Conservation (phyloP, 345 rosid species). For the Eucalyptus albens region DNA sequence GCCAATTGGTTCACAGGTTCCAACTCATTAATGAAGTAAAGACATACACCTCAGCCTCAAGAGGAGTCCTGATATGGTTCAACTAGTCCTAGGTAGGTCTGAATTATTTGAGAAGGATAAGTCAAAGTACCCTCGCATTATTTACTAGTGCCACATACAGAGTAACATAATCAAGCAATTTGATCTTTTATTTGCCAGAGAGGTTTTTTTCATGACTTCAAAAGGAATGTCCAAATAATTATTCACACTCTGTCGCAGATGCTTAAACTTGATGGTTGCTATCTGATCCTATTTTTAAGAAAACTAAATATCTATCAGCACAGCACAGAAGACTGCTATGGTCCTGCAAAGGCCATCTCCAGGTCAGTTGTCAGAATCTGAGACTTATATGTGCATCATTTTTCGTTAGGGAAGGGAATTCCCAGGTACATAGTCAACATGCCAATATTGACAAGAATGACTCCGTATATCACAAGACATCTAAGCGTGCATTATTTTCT, state of each 20-base stretch:
- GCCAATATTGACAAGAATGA: background rate
- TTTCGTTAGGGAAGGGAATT: background rate
- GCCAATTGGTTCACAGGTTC: background rate
- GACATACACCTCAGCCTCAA: background rate
- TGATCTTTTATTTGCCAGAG: background rate
- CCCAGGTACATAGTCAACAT: background rate
- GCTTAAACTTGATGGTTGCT: background rate
- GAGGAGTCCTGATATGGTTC: background rate
- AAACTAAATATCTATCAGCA: background rate
- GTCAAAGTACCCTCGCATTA: background rate
- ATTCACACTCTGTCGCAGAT: rapidly evolving
- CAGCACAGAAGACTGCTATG: background rate
- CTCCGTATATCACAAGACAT: background rate
- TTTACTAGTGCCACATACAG: background rate
- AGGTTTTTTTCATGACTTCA: background rate
- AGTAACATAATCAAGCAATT: background rate
- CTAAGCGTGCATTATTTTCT: background rate
- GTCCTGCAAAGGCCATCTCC: background rate
- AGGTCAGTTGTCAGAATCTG: background rate
- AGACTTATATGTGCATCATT: background rate
- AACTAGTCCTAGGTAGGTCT: background rate
- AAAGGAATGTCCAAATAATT: background rate
- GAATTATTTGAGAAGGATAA: background rate
- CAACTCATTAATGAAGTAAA: background rate
- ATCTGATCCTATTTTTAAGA: background rate